Conservation (phyloP, 768 basidiomycete species). For the Psilocybe subaeruginosa region DNA sequence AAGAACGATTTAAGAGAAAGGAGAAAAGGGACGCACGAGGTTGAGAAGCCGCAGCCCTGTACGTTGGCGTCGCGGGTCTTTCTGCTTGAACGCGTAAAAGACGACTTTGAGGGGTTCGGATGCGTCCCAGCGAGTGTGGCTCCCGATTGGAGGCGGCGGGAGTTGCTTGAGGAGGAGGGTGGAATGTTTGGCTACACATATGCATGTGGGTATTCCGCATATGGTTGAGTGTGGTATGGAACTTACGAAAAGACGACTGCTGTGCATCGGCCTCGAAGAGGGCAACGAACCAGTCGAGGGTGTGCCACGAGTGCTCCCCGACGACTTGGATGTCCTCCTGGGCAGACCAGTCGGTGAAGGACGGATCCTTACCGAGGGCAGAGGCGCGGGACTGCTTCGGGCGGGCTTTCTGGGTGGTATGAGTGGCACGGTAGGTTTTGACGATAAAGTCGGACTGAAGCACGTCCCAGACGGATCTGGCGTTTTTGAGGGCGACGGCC, state of each 20-base stretch:
- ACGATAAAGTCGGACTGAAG: constrained; percentile 54
- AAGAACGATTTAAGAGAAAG: background rate
- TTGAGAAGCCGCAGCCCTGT: constrained; percentile 21
- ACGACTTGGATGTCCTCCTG: constrained; percentile 38
- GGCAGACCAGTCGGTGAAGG: constrained; percentile 4
- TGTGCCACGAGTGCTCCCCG: constrained; percentile 67
- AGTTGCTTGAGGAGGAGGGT: constrained; percentile 61
- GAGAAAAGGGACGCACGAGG: constrained; percentile 18
- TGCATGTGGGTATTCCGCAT: too few species aligned
- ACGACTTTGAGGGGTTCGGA: constrained; percentile 28
- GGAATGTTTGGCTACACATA: constrained; percentile 37
- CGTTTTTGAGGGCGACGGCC: constrained; percentile 53
- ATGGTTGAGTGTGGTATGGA: background rate
- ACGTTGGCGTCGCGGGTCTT: constrained; percentile 16
- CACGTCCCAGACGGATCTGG: constrained; percentile 65
- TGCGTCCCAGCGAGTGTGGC: constrained; percentile 55
- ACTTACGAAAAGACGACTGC: constrained; percentile 38
- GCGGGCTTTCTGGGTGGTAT: constrained; percentile 28
- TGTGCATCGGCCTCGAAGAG: constrained; percentile 74
- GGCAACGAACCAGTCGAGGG: constrained; percentile 69
- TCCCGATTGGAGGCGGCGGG: constrained; percentile 51
- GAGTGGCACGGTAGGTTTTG: constrained; percentile 32
- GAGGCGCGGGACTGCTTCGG: constrained; percentile 30
- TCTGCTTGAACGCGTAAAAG: constrained; percentile 24
- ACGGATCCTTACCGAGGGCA: constrained; percentile 18